Evolutionary conservation across 768 basidiomycete species (phyloP).

Genomic region (Kwoniella sp.): DNA sequence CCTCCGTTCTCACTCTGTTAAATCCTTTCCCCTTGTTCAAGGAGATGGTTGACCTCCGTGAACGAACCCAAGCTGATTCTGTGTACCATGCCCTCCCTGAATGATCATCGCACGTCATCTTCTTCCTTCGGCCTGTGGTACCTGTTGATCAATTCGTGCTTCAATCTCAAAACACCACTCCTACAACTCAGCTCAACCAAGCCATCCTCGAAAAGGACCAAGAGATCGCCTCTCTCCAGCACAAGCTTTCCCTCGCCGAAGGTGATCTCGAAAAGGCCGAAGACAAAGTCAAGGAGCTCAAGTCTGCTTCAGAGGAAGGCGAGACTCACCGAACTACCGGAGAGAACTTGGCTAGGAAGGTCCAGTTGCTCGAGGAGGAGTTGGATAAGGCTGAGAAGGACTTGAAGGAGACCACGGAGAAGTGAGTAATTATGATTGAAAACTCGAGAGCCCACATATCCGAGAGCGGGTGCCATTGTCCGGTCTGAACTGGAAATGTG

Average conservation of each 20-base stretch:
- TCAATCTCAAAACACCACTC: too few relatives aligned
- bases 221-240: slow-evolving; percentile 74
- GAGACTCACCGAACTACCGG: slow-evolving; percentile 70
- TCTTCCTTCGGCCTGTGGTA: too few relatives aligned
- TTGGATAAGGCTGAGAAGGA: slow-evolving; percentile 95
- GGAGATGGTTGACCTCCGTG: too few relatives aligned
- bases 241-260: slow-evolving; percentile 68
- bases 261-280: slow-evolving; percentile 72
- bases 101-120: too few relatives aligned
- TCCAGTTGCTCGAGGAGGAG: slow-evolving; percentile 90
- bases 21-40: too few relatives aligned
- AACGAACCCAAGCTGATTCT: too few relatives aligned
- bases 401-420: slow-evolving; percentile 92
- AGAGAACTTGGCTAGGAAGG: slow-evolving; percentile 77
- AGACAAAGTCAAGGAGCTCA: slow-evolving; percentile 65
- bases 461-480: too few relatives aligned
- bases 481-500: too few relatives aligned
- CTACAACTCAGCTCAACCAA: slow-evolving; percentile 72
- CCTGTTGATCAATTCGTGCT: too few relatives aligned
- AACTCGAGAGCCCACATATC: too few relatives aligned
- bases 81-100: too few relatives aligned
- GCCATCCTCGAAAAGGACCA: slow-evolving; percentile 78
- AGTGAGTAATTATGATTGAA: slow-evolving; percentile 68
- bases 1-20: too few relatives aligned
- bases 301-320: slow-evolving; percentile 67